These are phyloP conservation scores for Sporothrix dimorphospora DNA, from an alignment of 2,329 filamentous ascomycete genomes.

Conservation along the genomic window DNA sequence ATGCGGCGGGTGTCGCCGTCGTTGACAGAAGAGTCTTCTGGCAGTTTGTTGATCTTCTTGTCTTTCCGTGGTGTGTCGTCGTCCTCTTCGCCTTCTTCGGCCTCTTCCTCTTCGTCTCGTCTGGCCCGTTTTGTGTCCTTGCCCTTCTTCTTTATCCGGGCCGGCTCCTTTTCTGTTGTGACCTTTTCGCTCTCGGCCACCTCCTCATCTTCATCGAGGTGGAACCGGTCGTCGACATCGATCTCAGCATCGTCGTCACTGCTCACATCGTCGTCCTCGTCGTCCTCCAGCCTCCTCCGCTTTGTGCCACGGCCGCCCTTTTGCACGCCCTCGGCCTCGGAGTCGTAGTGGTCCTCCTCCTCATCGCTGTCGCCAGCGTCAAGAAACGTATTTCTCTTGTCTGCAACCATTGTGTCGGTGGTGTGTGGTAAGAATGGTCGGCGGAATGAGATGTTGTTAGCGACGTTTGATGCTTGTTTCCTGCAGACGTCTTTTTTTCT, in stretches of 20 bases:
- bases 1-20: neutral
- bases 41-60: slow-evolving; percentile 3
- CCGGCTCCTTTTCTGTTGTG: neutral
- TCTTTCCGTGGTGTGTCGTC: slow-evolving; percentile 29
- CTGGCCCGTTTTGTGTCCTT: neutral
- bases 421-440: neutral
- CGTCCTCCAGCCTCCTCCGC: slow-evolving; percentile 61
- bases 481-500: neutral
- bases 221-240: slow-evolving; percentile 20
- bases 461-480: neutral
- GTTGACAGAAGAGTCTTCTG: neutral
- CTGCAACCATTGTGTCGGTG: slow-evolving; percentile 58
- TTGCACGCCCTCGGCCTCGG: slow-evolving; percentile 66
- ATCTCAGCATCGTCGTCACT: slow-evolving; percentile 34
- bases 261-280: slow-evolving; percentile 38
- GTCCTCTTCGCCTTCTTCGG: neutral
- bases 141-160: neutral
- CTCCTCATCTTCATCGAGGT: neutral
- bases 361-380: slow-evolving; percentile 63
- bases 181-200: neutral
- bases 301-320: slow-evolving; percentile 67
- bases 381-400: slow-evolving; percentile 74
- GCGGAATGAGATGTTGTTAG: neutral
- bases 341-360: slow-evolving; percentile 64
- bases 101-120: slow-evolving; percentile 2